Evolutionary conservation across 768 basidiomycete species (phyloP), one percentile per base, ranked within the genome.

Genomic region (Leccinum obscurum): DNA sequence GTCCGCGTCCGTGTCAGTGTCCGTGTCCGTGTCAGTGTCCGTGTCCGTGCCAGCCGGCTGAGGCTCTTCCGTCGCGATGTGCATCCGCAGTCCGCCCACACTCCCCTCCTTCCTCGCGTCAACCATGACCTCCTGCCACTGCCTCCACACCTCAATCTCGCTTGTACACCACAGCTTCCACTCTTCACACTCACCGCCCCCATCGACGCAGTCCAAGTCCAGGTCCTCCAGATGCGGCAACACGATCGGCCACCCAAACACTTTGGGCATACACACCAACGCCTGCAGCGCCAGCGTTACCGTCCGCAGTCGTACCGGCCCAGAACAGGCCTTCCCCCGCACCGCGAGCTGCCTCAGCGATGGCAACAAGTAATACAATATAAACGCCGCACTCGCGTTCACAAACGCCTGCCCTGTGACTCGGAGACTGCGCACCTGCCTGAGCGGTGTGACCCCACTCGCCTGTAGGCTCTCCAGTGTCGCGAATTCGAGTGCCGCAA

Each of bases 291-390:
- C 60, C 9, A 50, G 52, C 30, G 55, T 32, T 20, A 64, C 61
- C 28, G 65, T 65, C 4, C 61, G 61, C 20, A 22, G 6, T n/a
- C 34, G 39, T 0, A 54, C 8, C 48, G 68, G 61, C n/a, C 61
- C 68, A 14, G 61, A 52, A 8, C 59, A 62, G 4, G 55, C 62
- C 3, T 52, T 50, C 15, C 68, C 68, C 9, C 59, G 68, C 14
- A 70, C 48, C 4, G 48, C 51, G 2, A 67, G 14, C 10, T 22
- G 56, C 13, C 41, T 54, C 51, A 62, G 0, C 28, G 61, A 60
- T 5, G 68, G 68, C 34, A 69, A 26, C 54, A 70, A 22, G 14
- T 55, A 51, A 20, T 67, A 67, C 30, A 69, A 24, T 8, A 57
- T 26, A 9, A 62, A 67, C 35, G 65, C 68, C 17, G 65, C 44